Conservation (phyloP, 768 basidiomycete species). For the Mycena capillaripes region DNA sequence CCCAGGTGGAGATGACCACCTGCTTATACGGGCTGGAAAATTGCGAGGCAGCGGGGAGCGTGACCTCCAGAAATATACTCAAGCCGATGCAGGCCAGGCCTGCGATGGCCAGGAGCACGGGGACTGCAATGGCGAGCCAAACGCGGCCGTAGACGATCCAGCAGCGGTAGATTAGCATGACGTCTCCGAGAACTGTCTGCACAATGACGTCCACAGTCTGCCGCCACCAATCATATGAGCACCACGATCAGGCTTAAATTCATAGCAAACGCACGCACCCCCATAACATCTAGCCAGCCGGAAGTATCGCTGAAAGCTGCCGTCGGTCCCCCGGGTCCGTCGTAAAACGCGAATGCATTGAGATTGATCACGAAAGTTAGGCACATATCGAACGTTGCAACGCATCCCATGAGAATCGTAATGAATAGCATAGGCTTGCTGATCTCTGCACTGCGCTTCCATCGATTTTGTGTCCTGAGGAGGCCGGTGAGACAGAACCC, state of each 20-base stretch:
- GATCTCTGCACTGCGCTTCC: background rate
- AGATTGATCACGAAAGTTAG: background rate
- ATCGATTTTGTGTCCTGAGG: background rate
- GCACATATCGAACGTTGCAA: slow-evolving; percentile 22
- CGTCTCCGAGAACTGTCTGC: slow-evolving; percentile 3
- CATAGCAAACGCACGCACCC: slow-evolving; percentile 1
- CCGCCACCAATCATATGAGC: background rate
- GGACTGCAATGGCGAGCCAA: slow-evolving; percentile 14
- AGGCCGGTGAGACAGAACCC: background rate
- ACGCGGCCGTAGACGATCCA: slow-evolving; percentile 24
- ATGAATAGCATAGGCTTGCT: slow-evolving; percentile 23
- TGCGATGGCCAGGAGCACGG: slow-evolving; percentile 11
- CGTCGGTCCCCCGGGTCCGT: slow-evolving; percentile 1
- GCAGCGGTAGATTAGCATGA: slow-evolving; percentile 27
- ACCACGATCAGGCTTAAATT: too few species aligned
- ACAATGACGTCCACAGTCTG: slow-evolving; percentile 1
- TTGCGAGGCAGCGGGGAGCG: slow-evolving; percentile 1
- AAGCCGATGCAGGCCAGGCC: slow-evolving; percentile 10
- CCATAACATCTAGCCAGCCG: slow-evolving; percentile 22
- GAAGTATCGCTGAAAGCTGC: slow-evolving; percentile 6
- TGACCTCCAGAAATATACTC: slow-evolving; percentile 8
- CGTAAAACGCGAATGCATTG: slow-evolving; percentile 12
- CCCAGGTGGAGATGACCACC: slow-evolving; percentile 10
- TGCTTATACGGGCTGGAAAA: slow-evolving; percentile 14
- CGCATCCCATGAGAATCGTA: slow-evolving; percentile 5